A percentile compares a stretch with the other conserved stretches of the same genome.
Conservation (phyloP, 208 protist species). For the Trichomonas vaginalis region DNA sequence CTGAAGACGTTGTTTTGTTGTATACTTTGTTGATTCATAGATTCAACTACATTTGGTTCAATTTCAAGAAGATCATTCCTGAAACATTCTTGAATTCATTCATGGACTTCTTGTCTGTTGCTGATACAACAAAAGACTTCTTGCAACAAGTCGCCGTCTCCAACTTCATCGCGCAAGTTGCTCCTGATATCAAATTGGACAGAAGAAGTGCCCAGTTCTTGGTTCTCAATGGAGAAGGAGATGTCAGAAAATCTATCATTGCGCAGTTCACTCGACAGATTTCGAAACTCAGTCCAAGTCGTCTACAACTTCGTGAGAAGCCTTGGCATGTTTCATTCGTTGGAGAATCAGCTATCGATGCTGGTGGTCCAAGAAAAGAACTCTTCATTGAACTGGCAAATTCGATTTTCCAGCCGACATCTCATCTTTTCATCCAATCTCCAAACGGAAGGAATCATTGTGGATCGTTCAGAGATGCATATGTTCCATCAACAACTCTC, state of each 20-base stretch:
- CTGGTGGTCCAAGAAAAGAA: not conserved
- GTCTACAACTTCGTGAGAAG: not conserved
- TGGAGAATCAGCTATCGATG: not conserved
- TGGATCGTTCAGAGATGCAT: not conserved
- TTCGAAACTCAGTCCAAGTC: not conserved
- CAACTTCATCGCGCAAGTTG: not conserved
- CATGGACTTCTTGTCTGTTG: not conserved
- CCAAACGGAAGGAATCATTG: not conserved
- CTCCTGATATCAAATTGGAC: not conserved
- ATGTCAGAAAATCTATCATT: not conserved
- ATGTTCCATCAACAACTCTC: not conserved
- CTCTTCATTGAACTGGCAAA: not conserved
- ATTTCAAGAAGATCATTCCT: not conserved
- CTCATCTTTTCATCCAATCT: not conserved
- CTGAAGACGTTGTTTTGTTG: not conserved
- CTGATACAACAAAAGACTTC: not conserved
- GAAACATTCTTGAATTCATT: not conserved
- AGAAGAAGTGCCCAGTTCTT: not conserved
- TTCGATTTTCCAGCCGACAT: conserved; percentile 5
- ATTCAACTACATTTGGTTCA: not conserved
- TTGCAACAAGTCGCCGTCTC: not conserved
- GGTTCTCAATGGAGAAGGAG: not conserved
- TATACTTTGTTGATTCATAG: not conserved
- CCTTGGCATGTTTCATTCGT: not conserved
- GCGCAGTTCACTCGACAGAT: not conserved